Percentiles rank a stretch among this genome's conserved stretches.
Evolutionary conservation across 305 asterid species (phyloP).

Genomic region (Solanum chacoense): DNA sequence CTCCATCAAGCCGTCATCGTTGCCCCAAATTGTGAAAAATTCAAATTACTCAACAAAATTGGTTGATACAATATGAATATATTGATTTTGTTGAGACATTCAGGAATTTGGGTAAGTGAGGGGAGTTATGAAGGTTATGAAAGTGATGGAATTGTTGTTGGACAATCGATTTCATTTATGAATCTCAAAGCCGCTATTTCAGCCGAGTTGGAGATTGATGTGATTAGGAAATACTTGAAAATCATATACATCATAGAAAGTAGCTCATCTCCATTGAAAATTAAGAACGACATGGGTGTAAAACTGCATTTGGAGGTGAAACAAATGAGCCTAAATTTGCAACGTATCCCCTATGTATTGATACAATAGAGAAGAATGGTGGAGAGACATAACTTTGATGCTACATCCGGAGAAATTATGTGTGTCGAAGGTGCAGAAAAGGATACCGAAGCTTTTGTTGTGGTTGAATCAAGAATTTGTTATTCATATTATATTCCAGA

Average conservation of each 20-base stretch:
- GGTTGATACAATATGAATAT: background rate
- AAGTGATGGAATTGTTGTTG: background rate
- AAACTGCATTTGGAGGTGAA: background rate
- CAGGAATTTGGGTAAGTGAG: background rate
- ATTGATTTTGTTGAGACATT: background rate
- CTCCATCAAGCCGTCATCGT: background rate
- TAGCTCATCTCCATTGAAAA: background rate
- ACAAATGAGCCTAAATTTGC: background rate
- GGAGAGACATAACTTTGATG: background rate
- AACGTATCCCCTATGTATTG: background rate
- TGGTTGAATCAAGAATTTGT: background rate
- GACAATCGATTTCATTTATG: too few species aligned
- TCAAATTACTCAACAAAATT: too few species aligned
- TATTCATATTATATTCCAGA: background rate
- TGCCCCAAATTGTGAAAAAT: background rate
- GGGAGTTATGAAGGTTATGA: background rate
- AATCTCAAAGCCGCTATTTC: background rate
- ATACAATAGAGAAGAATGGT: background rate
- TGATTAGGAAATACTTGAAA: background rate
- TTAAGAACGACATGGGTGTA: background rate
- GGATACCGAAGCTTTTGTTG: background rate
- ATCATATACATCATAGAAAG: background rate
- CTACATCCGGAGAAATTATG: background rate
- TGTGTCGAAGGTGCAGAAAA: background rate
- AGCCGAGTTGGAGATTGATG: background rate